Base-by-base conservation (phyloP, 2,329 filamentous ascomycete species). In the Coniochaeta pulveracea region DNA sequence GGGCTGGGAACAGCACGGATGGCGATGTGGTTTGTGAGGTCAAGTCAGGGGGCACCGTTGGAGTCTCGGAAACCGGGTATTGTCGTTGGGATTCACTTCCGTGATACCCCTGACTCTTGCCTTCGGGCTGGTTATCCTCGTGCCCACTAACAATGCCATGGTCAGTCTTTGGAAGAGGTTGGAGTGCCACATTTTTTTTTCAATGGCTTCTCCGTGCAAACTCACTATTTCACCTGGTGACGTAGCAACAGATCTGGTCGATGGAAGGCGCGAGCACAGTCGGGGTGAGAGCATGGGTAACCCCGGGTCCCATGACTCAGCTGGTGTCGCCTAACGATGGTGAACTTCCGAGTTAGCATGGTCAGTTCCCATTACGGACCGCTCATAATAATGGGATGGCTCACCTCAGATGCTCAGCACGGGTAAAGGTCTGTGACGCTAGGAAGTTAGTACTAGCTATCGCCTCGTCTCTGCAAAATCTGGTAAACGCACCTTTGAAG, bases 361-460 rank as follows among this genome's bases (percentile, higher is more conserved):
- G n/a, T n/a, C n/a, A n/a, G n/a, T n/a, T n/a, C n/a, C n/a, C n/a
- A n/a, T n/a, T n/a, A n/a, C n/a, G n/a, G n/a, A n/a, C n/a, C n/a
- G n/a, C n/a, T n/a, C n/a, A n/a, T n/a, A n/a, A n/a, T n/a, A 33
- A 38, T 6, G 22, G 10, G n/a, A 6, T 11, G 16, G 30, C 49
- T 50, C 43, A 76, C 72, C 70, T 69, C 26, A 77, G 52, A 51
- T 77, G 73, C 46, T 77, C 72, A 19, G 72, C 73, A 46, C 73
- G 60, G 10, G 72, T 76, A 40, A 77, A 77, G 2, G 68, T 76
- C 72, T 76, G 25, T 21, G 33, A n/a, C n/a, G n/a, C n/a, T n/a
- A n/a, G n/a, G 10, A 24, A 26, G 37, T 54, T 18, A 52, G 46
- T 38, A 40, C 23, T 23, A 8, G 5, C 10, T 7, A n/a, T 10